Evolutionary conservation across 2,329 filamentous ascomycete species (phyloP).

Genomic region (Leptographium radiaticola): DNA sequence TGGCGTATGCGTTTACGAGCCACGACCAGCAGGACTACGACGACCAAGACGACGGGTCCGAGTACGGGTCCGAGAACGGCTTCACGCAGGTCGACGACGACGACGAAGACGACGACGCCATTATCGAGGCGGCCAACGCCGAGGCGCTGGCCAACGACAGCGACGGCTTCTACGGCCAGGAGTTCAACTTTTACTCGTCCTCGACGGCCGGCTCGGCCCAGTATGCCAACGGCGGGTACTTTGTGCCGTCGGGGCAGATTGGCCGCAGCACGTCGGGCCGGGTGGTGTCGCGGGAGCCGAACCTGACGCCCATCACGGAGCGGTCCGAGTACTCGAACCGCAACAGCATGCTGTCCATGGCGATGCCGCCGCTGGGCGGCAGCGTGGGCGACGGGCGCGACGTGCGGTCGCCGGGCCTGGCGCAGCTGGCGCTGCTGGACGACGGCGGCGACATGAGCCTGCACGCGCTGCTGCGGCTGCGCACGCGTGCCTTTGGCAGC

Average conservation of each 20-base stretch:
- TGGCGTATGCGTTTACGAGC: slow-evolving; percentile 6
- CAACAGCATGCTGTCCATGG: slow-evolving; percentile 74
- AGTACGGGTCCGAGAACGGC: too few species aligned
- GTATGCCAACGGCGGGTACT: slow-evolving; percentile 76
- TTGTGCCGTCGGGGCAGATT: slow-evolving; percentile 56
- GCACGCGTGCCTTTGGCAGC: slow-evolving; percentile 69
- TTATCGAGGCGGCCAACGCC: slow-evolving; percentile 91
- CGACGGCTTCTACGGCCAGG: slow-evolving; percentile 88
- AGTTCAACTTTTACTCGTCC: slow-evolving; percentile 80
- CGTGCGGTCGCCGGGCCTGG: slow-evolving; percentile 59
- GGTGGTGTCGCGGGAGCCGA: slow-evolving; percentile 69
- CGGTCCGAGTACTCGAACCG: slow-evolving; percentile 91
- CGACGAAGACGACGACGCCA: slow-evolving; percentile 70
- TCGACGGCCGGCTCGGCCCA: slow-evolving; percentile 32
- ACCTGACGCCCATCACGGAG: slow-evolving; percentile 91
- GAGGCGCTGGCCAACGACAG: slow-evolving; percentile 84
- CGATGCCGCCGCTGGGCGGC: slow-evolving; percentile 30
- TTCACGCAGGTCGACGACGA: slow-evolving; percentile 42
- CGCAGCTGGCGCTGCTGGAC: slow-evolving; percentile 58
- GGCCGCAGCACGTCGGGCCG: slow-evolving; percentile 62
- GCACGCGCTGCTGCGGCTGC: slow-evolving; percentile 56
- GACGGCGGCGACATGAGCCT: slow-evolving; percentile 59
- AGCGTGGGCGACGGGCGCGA: slow-evolving; percentile 21
- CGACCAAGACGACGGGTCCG: slow-evolving; percentile 36
- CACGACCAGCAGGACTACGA: slow-evolving; percentile 22